Conservation (phyloP, 208 protist genomes). For the Leishmania braziliensis region DNA sequence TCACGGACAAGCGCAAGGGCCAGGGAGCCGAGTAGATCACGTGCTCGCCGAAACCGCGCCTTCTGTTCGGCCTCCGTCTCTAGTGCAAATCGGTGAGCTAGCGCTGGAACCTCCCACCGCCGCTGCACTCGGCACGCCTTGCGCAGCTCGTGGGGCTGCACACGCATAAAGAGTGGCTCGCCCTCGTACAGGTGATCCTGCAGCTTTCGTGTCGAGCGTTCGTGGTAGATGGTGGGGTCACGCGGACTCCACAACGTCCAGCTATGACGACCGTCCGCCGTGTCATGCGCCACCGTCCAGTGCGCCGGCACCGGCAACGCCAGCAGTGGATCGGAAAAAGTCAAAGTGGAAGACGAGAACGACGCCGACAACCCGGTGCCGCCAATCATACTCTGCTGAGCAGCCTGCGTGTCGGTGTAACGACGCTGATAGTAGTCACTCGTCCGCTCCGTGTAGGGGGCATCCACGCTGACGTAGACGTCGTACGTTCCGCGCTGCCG, state of each 20-base stretch:
- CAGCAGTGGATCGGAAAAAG: conserved; percentile 45
- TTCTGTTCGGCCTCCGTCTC: conserved; percentile 52
- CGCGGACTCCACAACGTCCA: conserved; percentile 85
- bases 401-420: not conserved
- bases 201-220: conserved; percentile 77
- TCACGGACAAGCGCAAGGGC: conserved; percentile 47
- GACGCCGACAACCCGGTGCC: not conserved
- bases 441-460: conserved; percentile 39
- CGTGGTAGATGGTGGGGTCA: conserved; percentile 81
- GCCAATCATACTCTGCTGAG: not conserved
- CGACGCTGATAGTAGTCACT: conserved; percentile 51
- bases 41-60: conserved; percentile 47
- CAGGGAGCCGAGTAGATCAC: conserved; percentile 39
- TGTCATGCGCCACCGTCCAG: conserved; percentile 71
- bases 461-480: conserved; percentile 85
- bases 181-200: conserved; percentile 90
- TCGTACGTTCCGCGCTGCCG: conserved; percentile 81
- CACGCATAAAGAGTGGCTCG: conserved; percentile 85
- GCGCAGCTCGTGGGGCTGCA: conserved; percentile 42
- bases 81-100: conserved; percentile 54
- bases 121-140: conserved; percentile 45
- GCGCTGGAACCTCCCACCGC: conserved; percentile 77
- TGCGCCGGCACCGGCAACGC: conserved; percentile 64
- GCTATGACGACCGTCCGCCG: conserved; percentile 58
- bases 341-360: not conserved